A percentile compares a stretch with the other conserved stretches of the same genome.
phyloP scores from a whole-genome alignment of 805 yeast genomes.

The Groenewaldozyma tartarivorans region DNA sequence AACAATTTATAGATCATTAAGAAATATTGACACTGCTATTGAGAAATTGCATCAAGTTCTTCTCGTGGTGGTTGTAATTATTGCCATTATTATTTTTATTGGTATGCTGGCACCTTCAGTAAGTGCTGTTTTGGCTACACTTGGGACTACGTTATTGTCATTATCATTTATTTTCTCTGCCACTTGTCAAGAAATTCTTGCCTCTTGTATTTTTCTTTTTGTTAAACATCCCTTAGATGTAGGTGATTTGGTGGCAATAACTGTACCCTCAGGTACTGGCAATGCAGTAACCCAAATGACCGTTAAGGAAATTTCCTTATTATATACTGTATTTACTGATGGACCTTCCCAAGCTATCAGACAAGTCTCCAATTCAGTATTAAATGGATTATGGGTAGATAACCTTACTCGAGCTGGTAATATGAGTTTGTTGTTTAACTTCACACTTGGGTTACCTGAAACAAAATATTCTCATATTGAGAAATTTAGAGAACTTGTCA shows the following conservation, averaged over 20 bases:
- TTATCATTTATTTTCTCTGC: conserved; percentile 30
- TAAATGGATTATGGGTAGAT: conserved; percentile 30
- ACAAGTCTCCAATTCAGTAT: conserved; percentile 30
- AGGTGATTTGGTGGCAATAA: conserved; percentile 30
- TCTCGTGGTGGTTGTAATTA: conserved; percentile 23
- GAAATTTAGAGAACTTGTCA: conserved; percentile 21
- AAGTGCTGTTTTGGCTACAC: conserved; percentile 31
- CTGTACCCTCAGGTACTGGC: conserved; percentile 14
- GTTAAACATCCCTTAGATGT: conserved; percentile 35
- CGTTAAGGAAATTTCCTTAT: conserved; percentile 27
- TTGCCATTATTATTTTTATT: conserved; percentile 30
- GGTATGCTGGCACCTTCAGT: conserved; percentile 34
- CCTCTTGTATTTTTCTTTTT: conserved; percentile 31
- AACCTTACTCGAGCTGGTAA: conserved; percentile 29
- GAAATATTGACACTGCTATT: conserved; percentile 33
- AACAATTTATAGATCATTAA: conserved; percentile 27
- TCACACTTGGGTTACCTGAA: conserved; percentile 28
- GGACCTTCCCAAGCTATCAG: conserved; percentile 21
- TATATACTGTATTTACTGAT: conserved; percentile 28
- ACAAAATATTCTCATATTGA: conserved; percentile 28
- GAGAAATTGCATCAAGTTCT: conserved; percentile 29
- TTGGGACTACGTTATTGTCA: conserved; percentile 31
- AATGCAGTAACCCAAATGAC: conserved; percentile 17
- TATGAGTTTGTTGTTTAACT: conserved; percentile 17
- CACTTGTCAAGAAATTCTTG: conserved; percentile 31